Base-by-base conservation (phyloP, 1,284 basidiomycete genomes). In the Pholiota adiposa region DNA sequence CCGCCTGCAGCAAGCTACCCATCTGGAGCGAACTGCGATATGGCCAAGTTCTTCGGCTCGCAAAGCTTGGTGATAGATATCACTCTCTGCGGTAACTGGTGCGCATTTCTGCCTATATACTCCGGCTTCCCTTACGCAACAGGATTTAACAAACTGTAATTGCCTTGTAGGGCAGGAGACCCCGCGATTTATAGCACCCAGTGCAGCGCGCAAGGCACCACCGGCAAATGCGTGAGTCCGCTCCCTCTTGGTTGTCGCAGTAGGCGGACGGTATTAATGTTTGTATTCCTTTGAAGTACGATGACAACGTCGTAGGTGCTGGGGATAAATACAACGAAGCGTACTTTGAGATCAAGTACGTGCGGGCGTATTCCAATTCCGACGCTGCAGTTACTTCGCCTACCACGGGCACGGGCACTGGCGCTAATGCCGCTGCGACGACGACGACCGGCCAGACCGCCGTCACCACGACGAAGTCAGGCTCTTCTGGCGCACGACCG, bases 81-180 rank as follows among this genome's bases (percentile, higher is more conserved):
- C 27, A 83, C 83, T 0, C 76, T 87, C 14, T 88, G 86, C 68
- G 75, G 84, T 8, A 70, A 71, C 34, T 85, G 82, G 80, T 80
- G 58, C 58, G 69, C 63, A 9, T 18, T n/a, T 48, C 23, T 43
- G 25, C 21, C 4, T 21, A 34, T 21, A 9, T 25, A n/a, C n/a
- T n/a, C n/a, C n/a, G n/a, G n/a, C n/a, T 6, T n/a, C 9, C 40
- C 25, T 27, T 18, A 3, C 33, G 23, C 34, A 43, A 40, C 16
- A 19, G 16, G 14, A 27, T n/a, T 36, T 18, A 29, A n/a, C 9
- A 51, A 46, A 31, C 16, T 48, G 51, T 19, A 50, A 11, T 36
- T 34, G 40, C 33, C 7, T 23, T 27, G 14, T 61, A 84, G 83
- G 83, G 83, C 82, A 25, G 81, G 82, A 18, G 67, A 79, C n/a